Conservation (phyloP, 2,329 filamentous ascomycete species). For the Acarospora socialis region DNA sequence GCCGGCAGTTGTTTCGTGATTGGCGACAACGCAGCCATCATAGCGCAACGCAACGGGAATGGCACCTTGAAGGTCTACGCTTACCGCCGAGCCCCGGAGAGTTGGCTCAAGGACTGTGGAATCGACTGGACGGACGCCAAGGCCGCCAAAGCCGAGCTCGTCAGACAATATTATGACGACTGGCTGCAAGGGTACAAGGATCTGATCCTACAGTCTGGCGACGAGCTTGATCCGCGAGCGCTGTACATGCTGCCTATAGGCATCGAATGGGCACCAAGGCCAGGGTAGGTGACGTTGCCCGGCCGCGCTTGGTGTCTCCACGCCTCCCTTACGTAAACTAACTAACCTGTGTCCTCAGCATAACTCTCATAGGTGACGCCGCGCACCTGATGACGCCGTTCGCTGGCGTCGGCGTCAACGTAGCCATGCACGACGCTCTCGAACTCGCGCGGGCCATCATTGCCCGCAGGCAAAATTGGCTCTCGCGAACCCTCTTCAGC, state of each 20-base stretch:
- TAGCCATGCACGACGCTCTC: slow-evolving; percentile 41
- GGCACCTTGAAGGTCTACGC: slow-evolving; percentile 31
- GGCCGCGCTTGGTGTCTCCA: too few species aligned
- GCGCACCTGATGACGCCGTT: slow-evolving; percentile 47
- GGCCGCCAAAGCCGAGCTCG: slow-evolving; percentile 26
- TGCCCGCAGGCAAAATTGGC: slow-evolving; percentile 14
- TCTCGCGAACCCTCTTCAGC: too few species aligned
- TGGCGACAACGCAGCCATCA: slow-evolving; percentile 28
- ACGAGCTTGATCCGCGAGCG: slow-evolving; percentile 25
- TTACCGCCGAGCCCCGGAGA: slow-evolving; percentile 25
- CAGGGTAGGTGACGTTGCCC: too few species aligned
- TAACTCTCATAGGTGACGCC: slow-evolving; percentile 45
- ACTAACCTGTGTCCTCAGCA: too few species aligned
- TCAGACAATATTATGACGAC: slow-evolving; percentile 25
- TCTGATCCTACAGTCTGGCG: slow-evolving; percentile 28
- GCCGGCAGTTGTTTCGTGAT: slow-evolving; percentile 34
- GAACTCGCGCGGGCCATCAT: slow-evolving; percentile 34
- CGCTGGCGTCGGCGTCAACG: slow-evolving; percentile 46
- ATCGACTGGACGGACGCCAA: slow-evolving; percentile 30
- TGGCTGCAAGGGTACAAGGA: slow-evolving; percentile 32
- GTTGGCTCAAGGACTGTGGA: slow-evolving; percentile 28
- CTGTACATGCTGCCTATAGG: slow-evolving; percentile 42
- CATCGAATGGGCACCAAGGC: slow-evolving; percentile 32
- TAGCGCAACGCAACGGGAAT: slow-evolving; percentile 35
- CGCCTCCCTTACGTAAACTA: too few species aligned